A percentile compares a stretch with the other conserved stretches of the same genome.
Evolutionary conservation across 306 rosid species (phyloP).

Genomic region (Erythrophleum fordii): DNA sequence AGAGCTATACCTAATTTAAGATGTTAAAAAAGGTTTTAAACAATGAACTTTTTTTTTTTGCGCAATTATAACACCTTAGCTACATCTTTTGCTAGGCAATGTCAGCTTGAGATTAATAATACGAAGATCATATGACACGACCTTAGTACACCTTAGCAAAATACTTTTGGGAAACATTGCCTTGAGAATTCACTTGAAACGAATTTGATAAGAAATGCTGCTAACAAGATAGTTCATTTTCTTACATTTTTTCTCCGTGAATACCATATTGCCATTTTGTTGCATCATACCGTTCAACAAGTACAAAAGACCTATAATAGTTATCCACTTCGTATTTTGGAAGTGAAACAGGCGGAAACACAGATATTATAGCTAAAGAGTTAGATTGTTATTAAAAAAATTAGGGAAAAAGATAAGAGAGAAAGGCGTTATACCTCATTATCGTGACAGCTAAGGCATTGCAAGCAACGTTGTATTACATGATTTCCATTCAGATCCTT

Average conservation of each 20-base stretch:
- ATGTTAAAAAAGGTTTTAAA: neutral
- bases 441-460: constrained; percentile 57
- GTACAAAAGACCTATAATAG: constrained; percentile 8
- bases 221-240: neutral
- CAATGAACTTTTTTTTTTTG: neutral
- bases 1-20: neutral
- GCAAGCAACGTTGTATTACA: constrained; percentile 72
- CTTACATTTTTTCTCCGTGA: neutral
- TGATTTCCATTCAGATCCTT: constrained; percentile 74
- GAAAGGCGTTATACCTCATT: constrained; percentile 53
- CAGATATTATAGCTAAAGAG: neutral
- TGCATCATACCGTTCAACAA: neutral
- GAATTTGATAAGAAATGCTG: constrained; percentile 1
- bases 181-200: neutral
- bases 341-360: neutral
- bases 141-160: neutral
- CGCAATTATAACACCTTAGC: neutral
- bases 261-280: neutral
- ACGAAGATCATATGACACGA: neutral
- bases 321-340: neutral
- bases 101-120: constrained; percentile 8
- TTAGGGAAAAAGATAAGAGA: neutral
- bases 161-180: constrained; percentile 13
- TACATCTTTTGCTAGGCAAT: neutral
- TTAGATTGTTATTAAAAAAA: neutral